Evolutionary conservation across 768 basidiomycete species (phyloP), one percentile per base, ranked within the genome.

Genomic region (Pulveroboletus ravenelii): DNA sequence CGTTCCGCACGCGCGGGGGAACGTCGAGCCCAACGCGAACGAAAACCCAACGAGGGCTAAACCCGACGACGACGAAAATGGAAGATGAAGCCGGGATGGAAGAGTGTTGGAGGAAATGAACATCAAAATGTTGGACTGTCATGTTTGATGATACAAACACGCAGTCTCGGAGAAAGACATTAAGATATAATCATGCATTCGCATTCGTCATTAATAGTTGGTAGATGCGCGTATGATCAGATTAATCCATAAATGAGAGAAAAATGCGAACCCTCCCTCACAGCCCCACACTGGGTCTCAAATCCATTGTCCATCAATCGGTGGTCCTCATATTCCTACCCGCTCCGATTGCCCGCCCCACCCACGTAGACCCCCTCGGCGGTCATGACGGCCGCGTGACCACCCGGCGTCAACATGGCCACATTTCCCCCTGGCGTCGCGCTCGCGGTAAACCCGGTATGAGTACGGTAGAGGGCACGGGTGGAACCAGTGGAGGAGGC

Each of bases 301-400:
- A 23, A 13, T 29, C 45, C n/a, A 17, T 15, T 25, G 20, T 27
- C 23, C 10, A 37, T n/a, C 4, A 2, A 23, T 9, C 15, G 1
- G 10, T 41, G 5, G 2, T 0, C 2, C 20, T 9, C 17, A 23
- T 20, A 29, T 17, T 1, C 12, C 25, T n/a, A 54, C 30, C 25
- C 38, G 10, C 2, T 34, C 23, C 52, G 50, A 45, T 53, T 48
- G 18, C 36, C 47, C 7, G 50, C 62, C 12, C 66, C 62, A 20
- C 65, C 67, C 1, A 67, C 65, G 14, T 67, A 67, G 31, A 67
- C 65, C 1, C 65, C 65, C 9, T 67, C 67, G 10, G 65, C 56
- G 6, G 65, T 67, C 65, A 69, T 62, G 20, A 67, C 51, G 3
- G 67, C 65, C 1, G 61, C 57, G 34, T 69, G 59, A 0, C 65